These are phyloP conservation scores for Vanderwaltozyma tropicalis DNA, from an alignment of 805 yeast genomes.

Conservation along the genomic window DNA sequence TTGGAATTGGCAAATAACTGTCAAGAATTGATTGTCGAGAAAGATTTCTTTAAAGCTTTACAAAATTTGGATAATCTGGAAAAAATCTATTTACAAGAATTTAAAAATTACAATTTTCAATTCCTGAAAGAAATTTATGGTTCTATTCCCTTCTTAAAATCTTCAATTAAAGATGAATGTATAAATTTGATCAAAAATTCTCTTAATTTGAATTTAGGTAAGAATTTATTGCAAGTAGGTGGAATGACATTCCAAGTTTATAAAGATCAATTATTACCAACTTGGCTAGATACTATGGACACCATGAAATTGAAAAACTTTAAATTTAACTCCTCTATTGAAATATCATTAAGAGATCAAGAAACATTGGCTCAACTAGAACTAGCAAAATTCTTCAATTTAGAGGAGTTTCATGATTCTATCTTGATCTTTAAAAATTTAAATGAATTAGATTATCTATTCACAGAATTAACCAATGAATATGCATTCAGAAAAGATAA, in stretches of 20 bases:
- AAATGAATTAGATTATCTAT: constrained; percentile 51
- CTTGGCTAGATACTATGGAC: constrained; percentile 54
- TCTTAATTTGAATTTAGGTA: constrained; percentile 50
- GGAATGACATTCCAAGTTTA: constrained; percentile 42
- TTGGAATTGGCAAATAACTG: constrained; percentile 79
- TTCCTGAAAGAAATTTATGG: constrained; percentile 60
- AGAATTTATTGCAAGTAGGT: constrained; percentile 40
- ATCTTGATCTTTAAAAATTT: constrained; percentile 71
- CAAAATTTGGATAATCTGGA: constrained; percentile 70
- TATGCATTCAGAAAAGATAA: constrained; percentile 60
- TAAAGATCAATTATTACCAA: constrained; percentile 40
- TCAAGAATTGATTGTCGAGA: constrained; percentile 64
- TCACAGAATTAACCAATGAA: constrained; percentile 57
- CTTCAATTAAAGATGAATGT: constrained; percentile 65
- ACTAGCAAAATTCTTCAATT: constrained; percentile 35
- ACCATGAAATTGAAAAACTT: constrained; percentile 35
- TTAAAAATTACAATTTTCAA: constrained; percentile 52
- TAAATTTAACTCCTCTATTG: constrained; percentile 80
- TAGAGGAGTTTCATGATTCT: constrained; percentile 74
- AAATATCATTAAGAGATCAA: constrained; percentile 59
- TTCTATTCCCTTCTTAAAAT: constrained; percentile 66
- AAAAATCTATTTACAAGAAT: constrained; percentile 56
- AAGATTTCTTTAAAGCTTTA: constrained; percentile 76
- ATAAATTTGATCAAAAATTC: constrained; percentile 55
- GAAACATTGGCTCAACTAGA: constrained; percentile 33